Base-by-base conservation (phyloP, 163 green algal genomes). In the Smithsoniella earleae region DNA sequence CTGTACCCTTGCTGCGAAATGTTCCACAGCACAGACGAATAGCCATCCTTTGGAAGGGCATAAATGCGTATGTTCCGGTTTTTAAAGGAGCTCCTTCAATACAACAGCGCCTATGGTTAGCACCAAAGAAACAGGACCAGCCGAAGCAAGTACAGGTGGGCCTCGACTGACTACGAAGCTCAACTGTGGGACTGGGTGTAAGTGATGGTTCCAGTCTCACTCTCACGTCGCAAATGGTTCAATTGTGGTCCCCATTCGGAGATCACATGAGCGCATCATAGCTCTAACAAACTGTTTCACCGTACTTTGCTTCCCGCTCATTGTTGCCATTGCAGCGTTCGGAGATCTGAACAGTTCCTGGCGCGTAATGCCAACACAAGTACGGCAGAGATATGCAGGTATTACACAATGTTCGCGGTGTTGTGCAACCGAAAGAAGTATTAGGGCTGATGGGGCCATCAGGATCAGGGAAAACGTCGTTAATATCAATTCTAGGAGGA, bases 391-490 rank as follows among this genome's bases (percentile, higher is more conserved):
- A n/a, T n/a, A 5, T 73, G 46, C 87, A 93, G 86, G 85, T 93
- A 25, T 76, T 93, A 36, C 83, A 78, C 73, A 65, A 64, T 40
- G 72, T 92, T 3, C 78, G 55, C 10, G 85, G 83, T 2, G 77
- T 76, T 36, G 84, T 87, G 36, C 63, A 64, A 1, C 84, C 86
- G 18, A 88, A 88, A 1, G 84, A 95, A 81, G 77, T 96, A 75
- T 80, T 95, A 74, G 89, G 88, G 2, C 77, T 95, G 20, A 94
- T 96, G 77, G 85, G 89, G 20, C 89, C 89, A 3, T 85, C 75
- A 31, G 90, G 90, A 66, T 83, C 73, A 31, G 90, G 90, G 58
- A 96, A 96, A 82, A 95, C 89, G n/a, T 85, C 80, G 1, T 81
- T 96, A 52, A 83, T 96, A 64, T 86, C 78, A 25, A 84, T 94